Evolutionary conservation across 1,139 yeast genomes (phyloP), one percentile per base, ranked within the genome.

Genomic region (Magnusiomyces sp.): DNA sequence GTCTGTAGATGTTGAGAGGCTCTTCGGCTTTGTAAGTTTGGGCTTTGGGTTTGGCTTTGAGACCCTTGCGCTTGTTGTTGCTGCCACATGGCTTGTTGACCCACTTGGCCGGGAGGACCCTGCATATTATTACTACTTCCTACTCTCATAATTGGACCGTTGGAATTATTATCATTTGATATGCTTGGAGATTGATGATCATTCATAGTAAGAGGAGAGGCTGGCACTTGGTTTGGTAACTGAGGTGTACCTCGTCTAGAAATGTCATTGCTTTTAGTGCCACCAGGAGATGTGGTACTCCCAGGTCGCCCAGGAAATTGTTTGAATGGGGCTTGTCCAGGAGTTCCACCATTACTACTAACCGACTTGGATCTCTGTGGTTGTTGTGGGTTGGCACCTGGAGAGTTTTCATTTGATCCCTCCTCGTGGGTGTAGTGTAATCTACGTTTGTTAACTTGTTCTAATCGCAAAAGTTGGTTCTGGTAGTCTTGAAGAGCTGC

Each of bases 141-240:
- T n/a, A n/a, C n/a, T n/a, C n/a, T n/a, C n/a, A n/a, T n/a, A n/a
- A n/a, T n/a, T n/a, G n/a, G n/a, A n/a, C n/a, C n/a, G n/a, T n/a
- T n/a, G n/a, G n/a, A n/a, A n/a, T n/a, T n/a, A n/a, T n/a, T n/a
- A n/a, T n/a, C n/a, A n/a, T n/a, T n/a, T n/a, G n/a, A n/a, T n/a
- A n/a, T n/a, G n/a, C n/a, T n/a, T n/a, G 53, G 27, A n/a, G 47
- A 37, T 40, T 34, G 40, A 37, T 37, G 45, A 14, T 34, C 41
- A 29, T 38, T 45, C 17, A 43, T 42, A 19, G 40, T 32, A 7
- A 57, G 49, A 5, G 67, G 67, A 7, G 68, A 62, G 20, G 58
- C 62, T 2, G 68, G 65, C 9, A 58, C 55, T n/a, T 60, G 59
- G 50, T 62, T 66, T 19, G 59, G 52, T 52, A 61, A 49, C 53